These are phyloP conservation scores for Xanthoconium purpureum DNA, from an alignment of 768 basidiomycete species.

Conservation along the genomic window DNA sequence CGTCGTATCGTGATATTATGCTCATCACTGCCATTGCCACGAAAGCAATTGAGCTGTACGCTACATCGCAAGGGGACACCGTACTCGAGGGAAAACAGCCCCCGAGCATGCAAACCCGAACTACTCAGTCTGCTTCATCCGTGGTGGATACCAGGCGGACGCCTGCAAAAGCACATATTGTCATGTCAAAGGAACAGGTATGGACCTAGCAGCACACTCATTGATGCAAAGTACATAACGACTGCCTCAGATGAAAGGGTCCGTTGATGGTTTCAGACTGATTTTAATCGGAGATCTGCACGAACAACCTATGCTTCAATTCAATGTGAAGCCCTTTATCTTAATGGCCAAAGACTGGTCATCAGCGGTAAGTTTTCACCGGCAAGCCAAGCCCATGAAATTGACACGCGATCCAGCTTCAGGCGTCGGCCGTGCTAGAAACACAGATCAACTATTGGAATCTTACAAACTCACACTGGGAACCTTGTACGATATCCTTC, in stretches of 20 bases:
- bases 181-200: slow-evolving; percentile 84
- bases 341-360: slow-evolving; percentile 92
- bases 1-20: slow-evolving; percentile 92
- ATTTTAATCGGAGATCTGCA: slow-evolving; percentile 93
- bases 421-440: slow-evolving; percentile 77
- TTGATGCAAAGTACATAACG: background rate
- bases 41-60: slow-evolving; percentile 80
- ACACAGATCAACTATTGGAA: slow-evolving; percentile 95
- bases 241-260: slow-evolving; percentile 64
- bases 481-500: slow-evolving; percentile 60
- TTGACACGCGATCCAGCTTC: slow-evolving; percentile 50
- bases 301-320: slow-evolving; percentile 90
- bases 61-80: slow-evolving; percentile 34
- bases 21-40: slow-evolving; percentile 85
- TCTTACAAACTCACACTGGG: slow-evolving; percentile 96
- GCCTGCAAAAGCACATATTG: slow-evolving; percentile 39
- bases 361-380: slow-evolving; percentile 56
- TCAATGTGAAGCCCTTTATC: slow-evolving; percentile 82
- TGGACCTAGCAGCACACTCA: slow-evolving; percentile 10
- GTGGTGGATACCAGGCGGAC: slow-evolving; percentile 10
- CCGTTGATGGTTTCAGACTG: slow-evolving; percentile 88
- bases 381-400: background rate
- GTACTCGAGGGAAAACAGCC: slow-evolving; percentile 2
- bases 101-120: slow-evolving; percentile 6
- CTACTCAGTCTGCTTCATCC: slow-evolving; percentile 3